Conservation (phyloP, 2,329 filamentous ascomycete species). For the Talaromyces sp. region DNA sequence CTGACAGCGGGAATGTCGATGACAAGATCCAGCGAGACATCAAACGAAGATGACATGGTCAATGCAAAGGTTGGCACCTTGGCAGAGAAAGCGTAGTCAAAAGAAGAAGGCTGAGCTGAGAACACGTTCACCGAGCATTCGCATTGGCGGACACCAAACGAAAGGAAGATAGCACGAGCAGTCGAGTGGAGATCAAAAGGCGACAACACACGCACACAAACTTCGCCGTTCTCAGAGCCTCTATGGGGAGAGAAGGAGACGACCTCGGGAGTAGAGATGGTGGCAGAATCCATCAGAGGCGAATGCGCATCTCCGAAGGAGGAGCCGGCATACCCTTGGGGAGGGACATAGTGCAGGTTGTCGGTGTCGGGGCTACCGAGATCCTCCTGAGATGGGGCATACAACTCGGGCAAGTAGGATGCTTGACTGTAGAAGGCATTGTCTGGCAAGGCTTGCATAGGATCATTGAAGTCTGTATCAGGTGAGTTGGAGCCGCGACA, state of each 20-base stretch:
- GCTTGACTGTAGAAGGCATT: constrained; percentile 38
- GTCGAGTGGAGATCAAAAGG: constrained; percentile 66
- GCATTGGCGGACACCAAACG: constrained; percentile 74
- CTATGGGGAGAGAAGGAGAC: constrained; percentile 64
- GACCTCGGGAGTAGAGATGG: constrained; percentile 58
- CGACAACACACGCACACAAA: constrained; percentile 69
- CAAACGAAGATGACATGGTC: constrained; percentile 51
- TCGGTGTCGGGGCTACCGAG: constrained; percentile 37
- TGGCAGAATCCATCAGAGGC: constrained; percentile 60
- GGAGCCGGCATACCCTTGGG: constrained; percentile 31
- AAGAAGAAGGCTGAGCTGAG: constrained; percentile 53
- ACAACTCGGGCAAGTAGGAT: constrained; percentile 35
- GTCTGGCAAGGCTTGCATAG: constrained; percentile 33
- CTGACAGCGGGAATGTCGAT: constrained; percentile 55
- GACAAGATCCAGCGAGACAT: constrained; percentile 55
- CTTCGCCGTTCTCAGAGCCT: constrained; percentile 64
- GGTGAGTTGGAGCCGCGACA: background rate
- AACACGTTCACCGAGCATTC: constrained; percentile 60
- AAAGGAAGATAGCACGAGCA: constrained; percentile 53
- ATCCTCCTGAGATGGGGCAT: constrained; percentile 36
- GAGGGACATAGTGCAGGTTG: constrained; percentile 34
- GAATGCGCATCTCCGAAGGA: constrained; percentile 59
- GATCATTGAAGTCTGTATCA: constrained; percentile 19
- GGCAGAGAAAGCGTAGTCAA: constrained; percentile 65
- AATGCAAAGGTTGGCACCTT: constrained; percentile 63